Evolutionary conservation across 2,329 filamentous ascomycete genomes (phyloP).

Genomic region (Aspergillus sp.): DNA sequence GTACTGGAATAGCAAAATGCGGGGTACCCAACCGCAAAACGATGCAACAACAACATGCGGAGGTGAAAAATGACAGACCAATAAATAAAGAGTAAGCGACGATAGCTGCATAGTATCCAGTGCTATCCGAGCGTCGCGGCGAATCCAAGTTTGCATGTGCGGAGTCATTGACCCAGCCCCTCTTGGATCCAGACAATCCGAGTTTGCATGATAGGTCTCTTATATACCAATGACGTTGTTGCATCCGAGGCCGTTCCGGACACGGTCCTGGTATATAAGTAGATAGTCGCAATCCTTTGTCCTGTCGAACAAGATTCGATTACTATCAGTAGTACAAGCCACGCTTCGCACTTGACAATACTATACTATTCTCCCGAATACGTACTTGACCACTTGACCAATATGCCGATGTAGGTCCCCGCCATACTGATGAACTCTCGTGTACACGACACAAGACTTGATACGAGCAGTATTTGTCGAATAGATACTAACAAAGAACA

Average conservation of each 20-base stretch:
- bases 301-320: too few species aligned
- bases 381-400: neutral
- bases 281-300: neutral
- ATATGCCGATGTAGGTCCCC: conserved; percentile 3
- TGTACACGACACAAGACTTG: neutral
- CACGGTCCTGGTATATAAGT: neutral
- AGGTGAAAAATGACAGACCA: neutral
- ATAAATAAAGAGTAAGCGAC: neutral
- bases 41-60: neutral
- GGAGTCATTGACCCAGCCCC: neutral
- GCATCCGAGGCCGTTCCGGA: neutral
- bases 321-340: too few species aligned
- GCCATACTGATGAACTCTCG: neutral
- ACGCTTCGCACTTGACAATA: neutral
- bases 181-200: neutral
- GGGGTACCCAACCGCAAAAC: neutral
- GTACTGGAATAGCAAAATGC: neutral
- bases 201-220: neutral
- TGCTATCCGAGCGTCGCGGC: neutral
- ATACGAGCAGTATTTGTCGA: neutral
- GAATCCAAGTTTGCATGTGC: conserved; percentile 1
- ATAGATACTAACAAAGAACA: conserved; percentile 12
- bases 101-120: neutral
- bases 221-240: conserved; percentile 14
- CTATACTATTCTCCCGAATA: neutral